These are phyloP conservation scores for Fusarium sacchari DNA, from an alignment of 2,329 filamentous ascomycete genomes.

Conservation along the genomic window DNA sequence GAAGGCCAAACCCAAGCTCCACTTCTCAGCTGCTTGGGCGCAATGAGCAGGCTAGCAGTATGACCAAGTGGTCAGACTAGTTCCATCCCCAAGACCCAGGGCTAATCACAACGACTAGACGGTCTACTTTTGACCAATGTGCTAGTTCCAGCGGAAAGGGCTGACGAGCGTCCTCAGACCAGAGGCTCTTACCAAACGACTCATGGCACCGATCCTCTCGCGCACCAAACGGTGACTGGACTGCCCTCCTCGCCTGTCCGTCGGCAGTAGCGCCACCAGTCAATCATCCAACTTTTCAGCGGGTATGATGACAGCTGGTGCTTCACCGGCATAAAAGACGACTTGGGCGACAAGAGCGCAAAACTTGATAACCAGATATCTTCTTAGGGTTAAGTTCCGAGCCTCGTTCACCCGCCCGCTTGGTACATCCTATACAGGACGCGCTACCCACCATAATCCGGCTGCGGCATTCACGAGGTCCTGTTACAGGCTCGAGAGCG, in stretches of 20 bases:
- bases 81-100: constrained; percentile 35
- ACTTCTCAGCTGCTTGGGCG: constrained; percentile 45
- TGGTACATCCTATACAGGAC: constrained; percentile 50
- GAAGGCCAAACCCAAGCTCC: constrained; percentile 59
- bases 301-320: constrained; percentile 48
- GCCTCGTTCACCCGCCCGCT: constrained; percentile 66
- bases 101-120: constrained; percentile 49
- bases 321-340: constrained; percentile 68
- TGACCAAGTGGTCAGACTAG: constrained; percentile 30
- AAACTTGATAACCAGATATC: constrained; percentile 75
- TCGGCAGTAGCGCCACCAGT: constrained; percentile 47
- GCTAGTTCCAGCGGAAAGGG: constrained; percentile 70
- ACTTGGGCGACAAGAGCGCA: constrained; percentile 76
- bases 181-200: constrained; percentile 80
- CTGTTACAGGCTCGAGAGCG: constrained; percentile 71
- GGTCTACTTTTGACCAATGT: constrained; percentile 61
- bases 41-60: constrained; percentile 35
- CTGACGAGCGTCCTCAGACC: constrained; percentile 79
- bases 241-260: constrained; percentile 61
- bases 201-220: constrained; percentile 75
- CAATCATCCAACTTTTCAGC: constrained; percentile 62
- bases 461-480: constrained; percentile 61
- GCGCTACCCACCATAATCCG: constrained; percentile 52
- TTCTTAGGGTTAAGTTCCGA: constrained; percentile 99
- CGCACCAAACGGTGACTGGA: constrained; percentile 67